Percentiles rank a stretch among this genome's conserved stretches.
Conservation (phyloP, 164 flowering plant genomes). For the Vitis cinerea region DNA sequence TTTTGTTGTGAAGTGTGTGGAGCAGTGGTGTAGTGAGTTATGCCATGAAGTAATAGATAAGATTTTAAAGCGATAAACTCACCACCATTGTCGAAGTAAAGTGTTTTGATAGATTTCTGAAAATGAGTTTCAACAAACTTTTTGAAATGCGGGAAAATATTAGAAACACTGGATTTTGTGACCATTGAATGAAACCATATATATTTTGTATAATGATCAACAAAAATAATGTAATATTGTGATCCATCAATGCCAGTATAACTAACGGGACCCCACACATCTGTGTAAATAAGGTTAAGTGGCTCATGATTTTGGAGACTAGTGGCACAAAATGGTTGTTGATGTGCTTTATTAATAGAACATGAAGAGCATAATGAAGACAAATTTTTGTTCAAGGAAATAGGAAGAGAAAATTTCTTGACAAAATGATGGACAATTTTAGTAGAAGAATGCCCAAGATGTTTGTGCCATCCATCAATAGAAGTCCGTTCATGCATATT, state of each 20-base stretch:
- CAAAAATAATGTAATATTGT: slow-evolving; percentile 4
- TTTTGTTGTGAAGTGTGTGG: background rate
- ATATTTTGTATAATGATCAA: background rate
- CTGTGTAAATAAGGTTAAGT: background rate
- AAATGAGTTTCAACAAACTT: slow-evolving; percentile 5
- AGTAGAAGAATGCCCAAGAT: slow-evolving; percentile 7
- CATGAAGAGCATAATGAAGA: slow-evolving; percentile 1
- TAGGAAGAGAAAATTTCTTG: slow-evolving; percentile 2
- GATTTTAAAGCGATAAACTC: slow-evolving; percentile 7
- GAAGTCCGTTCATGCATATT: background rate
- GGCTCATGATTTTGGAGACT: slow-evolving; percentile 6
- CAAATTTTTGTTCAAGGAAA: background rate
- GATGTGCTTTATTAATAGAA: background rate
- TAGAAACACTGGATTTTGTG: background rate
- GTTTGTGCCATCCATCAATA: slow-evolving; percentile 12
- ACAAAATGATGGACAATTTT: background rate
- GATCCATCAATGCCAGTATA: slow-evolving; percentile 5
- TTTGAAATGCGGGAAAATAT: slow-evolving; percentile 1
- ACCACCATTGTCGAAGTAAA: slow-evolving; percentile 14
- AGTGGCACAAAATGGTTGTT: slow-evolving; percentile 2
- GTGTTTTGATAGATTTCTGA: slow-evolving; percentile 4
- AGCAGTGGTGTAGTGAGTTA: background rate
- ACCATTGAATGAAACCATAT: background rate
- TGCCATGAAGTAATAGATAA: slow-evolving; percentile 8
- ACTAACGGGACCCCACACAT: slow-evolving; percentile 4